A percentile compares a stretch with the other conserved stretches of the same genome.
These are phyloP conservation scores for Dactylellina parvicollis DNA, from an alignment of 2,329 filamentous ascomycete species.

Conservation along the genomic window DNA sequence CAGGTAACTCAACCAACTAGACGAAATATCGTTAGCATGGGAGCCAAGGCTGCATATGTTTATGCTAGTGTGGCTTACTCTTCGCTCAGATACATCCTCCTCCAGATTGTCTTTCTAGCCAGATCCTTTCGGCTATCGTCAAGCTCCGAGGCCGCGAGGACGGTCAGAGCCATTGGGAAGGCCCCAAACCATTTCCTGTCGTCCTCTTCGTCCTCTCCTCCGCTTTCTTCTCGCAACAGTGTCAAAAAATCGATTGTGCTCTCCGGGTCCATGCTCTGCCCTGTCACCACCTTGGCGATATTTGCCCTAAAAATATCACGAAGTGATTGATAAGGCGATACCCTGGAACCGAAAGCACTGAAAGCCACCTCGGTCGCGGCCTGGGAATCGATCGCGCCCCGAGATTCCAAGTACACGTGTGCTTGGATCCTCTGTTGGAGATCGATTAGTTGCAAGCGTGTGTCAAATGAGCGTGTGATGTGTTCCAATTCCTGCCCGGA, in stretches of 20 bases:
- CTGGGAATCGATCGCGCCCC: constrained; percentile 78
- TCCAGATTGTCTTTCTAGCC: constrained; percentile 78
- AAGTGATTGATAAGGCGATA: constrained; percentile 32
- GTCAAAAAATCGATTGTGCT: constrained; percentile 80
- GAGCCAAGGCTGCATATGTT: not conserved
- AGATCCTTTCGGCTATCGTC: constrained; percentile 69
- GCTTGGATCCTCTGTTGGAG: constrained; percentile 82
- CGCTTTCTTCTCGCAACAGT: constrained; percentile 72
- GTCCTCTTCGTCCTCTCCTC: constrained; percentile 1
- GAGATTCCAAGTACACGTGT: constrained; percentile 74
- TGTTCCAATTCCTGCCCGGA: constrained; percentile 61
- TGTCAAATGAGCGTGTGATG: constrained; percentile 68
- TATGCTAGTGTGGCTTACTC: constrained; percentile 62
- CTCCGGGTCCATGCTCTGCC: constrained; percentile 75
- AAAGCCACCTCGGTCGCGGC: constrained; percentile 81
- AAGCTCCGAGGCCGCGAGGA: constrained; percentile 68
- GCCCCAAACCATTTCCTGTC: constrained; percentile 64
- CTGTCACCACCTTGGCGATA: constrained; percentile 75
- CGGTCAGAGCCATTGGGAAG: constrained; percentile 78
- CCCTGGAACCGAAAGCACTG: constrained; percentile 67
- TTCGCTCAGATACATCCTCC: constrained; percentile 82
- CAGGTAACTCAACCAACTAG: constrained; percentile 77
- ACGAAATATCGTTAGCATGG: constrained; percentile 22
- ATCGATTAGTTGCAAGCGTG: constrained; percentile 73
- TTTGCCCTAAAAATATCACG: constrained; percentile 75